Base-by-base conservation (phyloP, 768 basidiomycete genomes). In the Butyriboletus loyo region DNA sequence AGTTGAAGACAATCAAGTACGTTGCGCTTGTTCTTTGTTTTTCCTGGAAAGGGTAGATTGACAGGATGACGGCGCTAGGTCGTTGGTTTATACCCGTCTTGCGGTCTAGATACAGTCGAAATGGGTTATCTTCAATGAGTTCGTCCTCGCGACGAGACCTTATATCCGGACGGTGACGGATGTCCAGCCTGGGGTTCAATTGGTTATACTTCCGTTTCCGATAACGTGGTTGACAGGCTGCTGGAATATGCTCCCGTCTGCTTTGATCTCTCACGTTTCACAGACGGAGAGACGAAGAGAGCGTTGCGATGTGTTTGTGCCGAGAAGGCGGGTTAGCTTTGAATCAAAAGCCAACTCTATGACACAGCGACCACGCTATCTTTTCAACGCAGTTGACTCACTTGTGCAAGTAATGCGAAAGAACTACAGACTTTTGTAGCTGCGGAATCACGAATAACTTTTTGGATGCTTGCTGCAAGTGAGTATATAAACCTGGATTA, bases 61-160 rank as follows among this genome's bases (percentile, higher is more conserved):
- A 52, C 40, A 9, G 22, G 6, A 40, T 27, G 34, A 9, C 2
- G 28, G 2, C 4, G 25, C 15, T 32, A 69, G 64, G 45, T 56
- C 24, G 63, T 66, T 21, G 49, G 34, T 31, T 49, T 66, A 14
- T 94, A 98, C 66, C 89, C 94, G 8, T 89, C 87, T 22, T 95
- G 91, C 55, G 92, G 92, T 28, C 73, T 97, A 41, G 89, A 92
- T 56, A 82, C 86, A 86, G 52, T 93, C 94, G 3, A 91, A 94
- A 61, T 95, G 92, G 93, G 91, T 95, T 3, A 67, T 91, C 9
- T 94, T 89, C 76, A 92, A 95, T 64, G 94, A 96, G 72, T 99
- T 98, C 60, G 92, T 98, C 10, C 72, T 98, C 58, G 98, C 95
- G 7, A 90, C 91, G 7, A 73, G 85, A 43, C 85, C 81, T 54